phyloP scores from a whole-genome alignment of 192 early-diverging fungal genomes.

The Dimargaris verticillata region DNA sequence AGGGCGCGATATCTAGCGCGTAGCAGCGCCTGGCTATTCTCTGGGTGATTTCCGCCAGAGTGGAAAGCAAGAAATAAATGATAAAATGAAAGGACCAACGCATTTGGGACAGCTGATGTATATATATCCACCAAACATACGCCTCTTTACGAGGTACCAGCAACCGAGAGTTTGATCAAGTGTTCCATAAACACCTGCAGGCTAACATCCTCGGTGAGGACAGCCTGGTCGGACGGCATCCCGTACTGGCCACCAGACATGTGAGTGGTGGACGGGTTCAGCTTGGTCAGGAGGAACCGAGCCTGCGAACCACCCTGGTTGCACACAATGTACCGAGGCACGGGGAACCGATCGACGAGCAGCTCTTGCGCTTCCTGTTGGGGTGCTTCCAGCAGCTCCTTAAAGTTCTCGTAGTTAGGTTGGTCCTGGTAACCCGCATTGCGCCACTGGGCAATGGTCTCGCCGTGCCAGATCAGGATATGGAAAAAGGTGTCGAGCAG shows the following conservation, averaged over 20 bases:
- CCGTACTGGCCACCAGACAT: conserved; percentile 54
- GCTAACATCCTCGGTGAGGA: conserved; percentile 96
- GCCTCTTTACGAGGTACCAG: conserved; percentile 15
- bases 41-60: too few species aligned
- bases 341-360: conserved; percentile 86
- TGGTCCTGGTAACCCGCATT: conserved; percentile 92
- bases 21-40: too few species aligned
- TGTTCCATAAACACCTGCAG: conserved; percentile 96
- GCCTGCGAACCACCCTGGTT: conserved; percentile 95
- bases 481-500: conserved; percentile 98
- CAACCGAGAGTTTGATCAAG: conserved; percentile 31
- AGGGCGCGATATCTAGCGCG: too few species aligned
- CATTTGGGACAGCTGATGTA: too few species aligned
- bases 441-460: conserved; percentile 91
- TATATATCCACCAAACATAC: too few species aligned
- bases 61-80: too few species aligned
- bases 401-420: conserved; percentile 87
- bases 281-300: conserved; percentile 91
- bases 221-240: conserved; percentile 58
- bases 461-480: conserved; percentile 96
- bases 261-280: conserved; percentile 96
- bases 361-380: conserved; percentile 81
- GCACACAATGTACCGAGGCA: conserved; percentile 95
- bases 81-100: too few species aligned
- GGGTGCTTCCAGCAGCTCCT: conserved; percentile 79